Evolutionary conservation across 148 eudicot genomes (phyloP), one percentile per base, ranked within the genome.

Genomic region (Polygonum maritimum): DNA sequence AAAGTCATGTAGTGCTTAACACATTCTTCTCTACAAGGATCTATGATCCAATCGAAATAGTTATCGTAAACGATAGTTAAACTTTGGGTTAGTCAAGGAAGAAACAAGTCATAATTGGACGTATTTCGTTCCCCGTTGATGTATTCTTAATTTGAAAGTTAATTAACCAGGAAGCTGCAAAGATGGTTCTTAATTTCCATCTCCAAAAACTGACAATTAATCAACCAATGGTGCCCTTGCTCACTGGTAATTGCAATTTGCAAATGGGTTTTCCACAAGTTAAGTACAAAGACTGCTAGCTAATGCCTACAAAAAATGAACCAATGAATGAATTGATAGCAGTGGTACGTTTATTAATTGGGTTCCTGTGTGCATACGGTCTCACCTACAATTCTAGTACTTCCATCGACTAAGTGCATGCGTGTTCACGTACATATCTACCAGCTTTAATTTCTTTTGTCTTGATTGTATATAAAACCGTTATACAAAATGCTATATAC

Each of bases 311-410:
- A n/a, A 54, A 44, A 44, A 6, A 18, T 19, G 19, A 52, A 2
- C 58, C 31, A 26, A 26, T 26, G 0, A 26, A 26, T 26, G 31
- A 26, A 26, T 26, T n/a, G n/a, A n/a, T n/a, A n/a, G n/a, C n/a
- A n/a, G n/a, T n/a, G n/a, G n/a, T n/a, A n/a, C n/a, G n/a, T n/a
- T n/a, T n/a, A 58, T 18, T 58, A 7, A 7, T 2, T 22, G 22
- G 31, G 67, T 60, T 60, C 67, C 26, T 60, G 2, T 1, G 67
- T 60, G 67, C 60, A 60, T 60, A 21, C 19, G 71, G 71, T 67
- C 71, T 15, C 41, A 67, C 71, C 71, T 67, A 67, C 71, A 67
- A 67, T 35, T 67, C 71, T 38, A 36, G 45, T 26, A 26, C 31
- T 26, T 36, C 38, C 3, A 38, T 67, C 36, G 0, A 4, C 71